Evolutionary conservation across 805 yeast species (phyloP).

Genomic region (Metschnikowia sp.): DNA sequence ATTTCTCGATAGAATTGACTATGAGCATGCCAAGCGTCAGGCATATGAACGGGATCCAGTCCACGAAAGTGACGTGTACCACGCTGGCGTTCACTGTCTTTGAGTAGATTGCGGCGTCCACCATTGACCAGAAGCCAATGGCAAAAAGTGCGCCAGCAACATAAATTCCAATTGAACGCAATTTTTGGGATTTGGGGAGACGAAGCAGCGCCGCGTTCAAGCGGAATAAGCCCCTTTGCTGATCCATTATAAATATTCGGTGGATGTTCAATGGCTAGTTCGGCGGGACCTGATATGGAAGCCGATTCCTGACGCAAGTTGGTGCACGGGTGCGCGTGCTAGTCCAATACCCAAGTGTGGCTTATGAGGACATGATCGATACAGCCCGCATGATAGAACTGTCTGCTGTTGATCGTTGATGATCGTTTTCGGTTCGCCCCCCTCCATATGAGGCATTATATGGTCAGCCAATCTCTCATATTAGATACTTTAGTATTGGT

Average conservation of each 20-base stretch:
- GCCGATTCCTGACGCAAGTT: too few relatives aligned
- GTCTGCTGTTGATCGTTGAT: too few relatives aligned
- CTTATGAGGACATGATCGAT: too few relatives aligned
- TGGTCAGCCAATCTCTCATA: too few relatives aligned
- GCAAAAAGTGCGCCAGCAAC: conserved; percentile 76
- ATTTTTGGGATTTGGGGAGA: conserved; percentile 66
- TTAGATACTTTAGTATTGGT: too few relatives aligned
- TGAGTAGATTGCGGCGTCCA: conserved; percentile 87
- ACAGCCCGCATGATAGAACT: too few relatives aligned
- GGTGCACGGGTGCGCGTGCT: not conserved
- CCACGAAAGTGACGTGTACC: conserved; percentile 86
- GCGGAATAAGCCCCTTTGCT: conserved; percentile 55
- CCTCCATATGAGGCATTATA: too few relatives aligned
- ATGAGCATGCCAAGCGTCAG: conserved; percentile 87
- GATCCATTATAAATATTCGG: conserved; percentile 28
- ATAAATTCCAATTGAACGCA: conserved; percentile 73
- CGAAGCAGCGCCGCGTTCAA: conserved; percentile 52
- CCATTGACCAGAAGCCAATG: conserved; percentile 81
- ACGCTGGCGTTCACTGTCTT: conserved; percentile 79
- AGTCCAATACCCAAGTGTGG: not conserved
- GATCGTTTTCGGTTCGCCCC: too few relatives aligned
- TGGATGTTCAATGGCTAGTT: not conserved
- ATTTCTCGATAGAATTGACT: conserved; percentile 68
- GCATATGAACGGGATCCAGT: conserved; percentile 93
- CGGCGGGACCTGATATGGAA: too few relatives aligned